Evolutionary conservation across 2,329 filamentous ascomycete species (phyloP).

Genomic region (Penicillium sclerotiorum): DNA sequence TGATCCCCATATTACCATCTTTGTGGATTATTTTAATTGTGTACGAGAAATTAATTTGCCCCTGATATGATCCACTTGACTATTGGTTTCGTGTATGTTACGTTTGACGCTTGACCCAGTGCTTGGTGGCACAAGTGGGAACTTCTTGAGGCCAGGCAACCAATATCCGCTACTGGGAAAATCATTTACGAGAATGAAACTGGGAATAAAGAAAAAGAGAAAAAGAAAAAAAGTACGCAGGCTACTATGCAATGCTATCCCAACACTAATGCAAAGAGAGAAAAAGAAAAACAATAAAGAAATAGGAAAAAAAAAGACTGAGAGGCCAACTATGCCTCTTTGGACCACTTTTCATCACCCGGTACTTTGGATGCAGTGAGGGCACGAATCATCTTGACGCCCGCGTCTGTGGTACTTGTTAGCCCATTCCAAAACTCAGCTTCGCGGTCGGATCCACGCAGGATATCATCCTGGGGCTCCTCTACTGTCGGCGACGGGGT

Average conservation of each 20-base stretch:
- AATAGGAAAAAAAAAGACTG: constrained; percentile 1
- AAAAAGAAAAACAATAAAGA: constrained; percentile 3
- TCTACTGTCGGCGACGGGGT: constrained; percentile 18
- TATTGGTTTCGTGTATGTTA: too few relatives aligned
- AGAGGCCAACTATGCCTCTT: constrained; percentile 16
- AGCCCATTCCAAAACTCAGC: constrained; percentile 58
- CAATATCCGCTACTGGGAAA: too few relatives aligned
- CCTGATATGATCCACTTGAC: too few relatives aligned
- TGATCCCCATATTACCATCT: neutral
- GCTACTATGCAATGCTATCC: constrained; percentile 1
- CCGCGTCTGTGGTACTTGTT: constrained; percentile 55
- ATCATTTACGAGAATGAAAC: too few relatives aligned
- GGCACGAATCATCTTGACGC: constrained; percentile 54
- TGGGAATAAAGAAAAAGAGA: too few relatives aligned
- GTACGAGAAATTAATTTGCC: too few relatives aligned
- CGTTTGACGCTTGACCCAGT: too few relatives aligned
- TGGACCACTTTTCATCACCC: constrained; percentile 12
- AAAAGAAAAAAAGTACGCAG: neutral
- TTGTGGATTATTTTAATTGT: neutral
- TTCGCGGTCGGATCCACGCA: constrained; percentile 43
- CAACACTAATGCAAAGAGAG: neutral
- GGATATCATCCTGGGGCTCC: constrained; percentile 26
- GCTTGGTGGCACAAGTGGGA: too few relatives aligned
- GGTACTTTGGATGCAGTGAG: constrained; percentile 35
- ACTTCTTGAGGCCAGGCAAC: too few relatives aligned